Percentiles rank a stretch among this genome's conserved stretches.
phyloP scores from a whole-genome alignment of 2,329 filamentous ascomycete species.

The Chalaropsis thielavioides region DNA sequence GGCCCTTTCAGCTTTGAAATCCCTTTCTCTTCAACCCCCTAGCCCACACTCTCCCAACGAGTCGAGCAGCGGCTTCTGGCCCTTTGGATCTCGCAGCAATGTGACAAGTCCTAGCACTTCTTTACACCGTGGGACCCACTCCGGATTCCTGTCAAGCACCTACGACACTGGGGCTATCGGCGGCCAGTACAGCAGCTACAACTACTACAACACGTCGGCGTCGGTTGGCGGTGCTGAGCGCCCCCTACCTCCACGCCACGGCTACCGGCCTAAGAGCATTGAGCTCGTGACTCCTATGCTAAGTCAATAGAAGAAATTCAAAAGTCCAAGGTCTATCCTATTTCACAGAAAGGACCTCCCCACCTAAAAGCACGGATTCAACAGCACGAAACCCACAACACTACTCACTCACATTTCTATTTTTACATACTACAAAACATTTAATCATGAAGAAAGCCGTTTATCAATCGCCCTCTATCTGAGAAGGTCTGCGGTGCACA shows the following conservation, averaged over 20 bases:
- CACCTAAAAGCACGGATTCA: constrained; percentile 12
- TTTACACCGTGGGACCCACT: constrained; percentile 31
- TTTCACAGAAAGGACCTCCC: background rate
- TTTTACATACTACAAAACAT: background rate
- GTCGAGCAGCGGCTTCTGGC: constrained; percentile 34
- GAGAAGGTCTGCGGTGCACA: background rate
- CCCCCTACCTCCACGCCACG: constrained; percentile 41
- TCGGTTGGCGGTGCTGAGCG: constrained; percentile 33
- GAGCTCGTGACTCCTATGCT: constrained; percentile 48
- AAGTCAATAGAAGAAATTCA: constrained; percentile 27
- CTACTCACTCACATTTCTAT: constrained; percentile 1
- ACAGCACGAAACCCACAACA: constrained; percentile 9
- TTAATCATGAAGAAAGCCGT: background rate
- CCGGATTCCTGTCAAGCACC: constrained; percentile 36
- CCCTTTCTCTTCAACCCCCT: constrained; percentile 38
- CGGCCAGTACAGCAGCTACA: constrained; percentile 27
- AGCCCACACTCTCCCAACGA: constrained; percentile 41
- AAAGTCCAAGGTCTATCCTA: background rate
- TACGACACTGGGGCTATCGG: constrained; percentile 31
- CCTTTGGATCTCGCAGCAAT: constrained; percentile 34
- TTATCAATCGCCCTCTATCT: background rate
- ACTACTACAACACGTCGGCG: constrained; percentile 16
- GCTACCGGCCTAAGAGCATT: constrained; percentile 46
- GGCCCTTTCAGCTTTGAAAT: constrained; percentile 41
- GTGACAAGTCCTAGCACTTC: constrained; percentile 39